Conservation (phyloP, 1,139 yeast genomes). For the Scheffersomyces parashehatae region DNA sequence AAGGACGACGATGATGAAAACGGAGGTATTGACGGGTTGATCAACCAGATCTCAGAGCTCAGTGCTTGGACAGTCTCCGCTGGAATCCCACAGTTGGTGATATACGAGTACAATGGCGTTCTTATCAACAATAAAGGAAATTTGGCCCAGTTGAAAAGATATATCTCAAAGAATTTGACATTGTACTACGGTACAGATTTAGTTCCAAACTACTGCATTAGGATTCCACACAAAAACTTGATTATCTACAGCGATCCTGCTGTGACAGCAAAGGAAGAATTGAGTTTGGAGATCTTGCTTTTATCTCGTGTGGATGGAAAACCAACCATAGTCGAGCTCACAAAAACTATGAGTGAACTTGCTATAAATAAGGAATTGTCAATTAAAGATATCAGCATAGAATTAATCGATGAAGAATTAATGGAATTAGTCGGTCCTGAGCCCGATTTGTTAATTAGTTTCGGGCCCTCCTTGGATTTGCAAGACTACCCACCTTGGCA, state of each 20-base stretch:
- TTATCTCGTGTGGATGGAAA: conserved; percentile 83
- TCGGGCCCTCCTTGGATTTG: conserved; percentile 82
- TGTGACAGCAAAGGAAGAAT: conserved; percentile 16
- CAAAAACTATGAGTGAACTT: conserved; percentile 81
- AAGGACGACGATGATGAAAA: conserved; percentile 79
- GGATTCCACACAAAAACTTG: conserved; percentile 62
- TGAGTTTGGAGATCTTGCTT: conserved; percentile 64
- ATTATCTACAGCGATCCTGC: conserved; percentile 39
- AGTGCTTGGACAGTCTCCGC: conserved; percentile 87
- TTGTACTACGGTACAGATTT: conserved; percentile 74
- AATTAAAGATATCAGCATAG: conserved; percentile 70
- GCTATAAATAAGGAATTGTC: conserved; percentile 62
- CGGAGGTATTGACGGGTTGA: conserved; percentile 83
- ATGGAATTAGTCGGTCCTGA: conserved; percentile 79
- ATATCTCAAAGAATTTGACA: conserved; percentile 60
- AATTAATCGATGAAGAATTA: conserved; percentile 73
- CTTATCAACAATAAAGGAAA: conserved; percentile 40
- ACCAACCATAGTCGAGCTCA: conserved; percentile 82
- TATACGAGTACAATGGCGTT: conserved; percentile 81
- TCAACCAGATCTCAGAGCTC: conserved; percentile 74
- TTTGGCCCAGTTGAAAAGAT: conserved; percentile 57
- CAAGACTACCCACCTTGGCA: conserved; percentile 99
- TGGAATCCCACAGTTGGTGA: conserved; percentile 68
- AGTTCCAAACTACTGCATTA: conserved; percentile 60
- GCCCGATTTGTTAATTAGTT: conserved; percentile 83